These are phyloP conservation scores for Eucalyptus lansdowneana DNA, from an alignment of 345 rosid species.

Conservation along the genomic window DNA sequence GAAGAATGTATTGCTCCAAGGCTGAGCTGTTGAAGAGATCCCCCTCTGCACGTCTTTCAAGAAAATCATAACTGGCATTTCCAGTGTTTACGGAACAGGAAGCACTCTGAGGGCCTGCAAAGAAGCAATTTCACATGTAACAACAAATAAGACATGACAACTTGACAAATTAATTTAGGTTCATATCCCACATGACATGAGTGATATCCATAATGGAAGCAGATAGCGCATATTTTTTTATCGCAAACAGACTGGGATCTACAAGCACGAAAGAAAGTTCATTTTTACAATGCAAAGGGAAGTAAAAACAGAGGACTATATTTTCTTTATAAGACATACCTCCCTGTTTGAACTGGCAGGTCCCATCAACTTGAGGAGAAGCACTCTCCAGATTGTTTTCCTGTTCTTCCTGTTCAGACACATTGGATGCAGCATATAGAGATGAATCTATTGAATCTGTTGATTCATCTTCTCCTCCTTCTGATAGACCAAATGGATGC, in stretches of 20 bases:
- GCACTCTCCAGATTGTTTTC: slow-evolving; percentile 13
- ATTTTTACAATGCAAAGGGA: neutral
- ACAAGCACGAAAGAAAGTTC: neutral
- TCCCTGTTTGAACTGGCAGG: slow-evolving; percentile 11
- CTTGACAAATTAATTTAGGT: neutral
- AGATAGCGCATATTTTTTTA: neutral
- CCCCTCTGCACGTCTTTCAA: slow-evolving; percentile 4
- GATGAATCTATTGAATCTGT: slow-evolving; percentile 11
- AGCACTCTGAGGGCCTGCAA: slow-evolving; percentile 11
- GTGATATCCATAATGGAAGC: neutral
- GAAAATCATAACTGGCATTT: slow-evolving; percentile 5
- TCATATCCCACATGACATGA: neutral
- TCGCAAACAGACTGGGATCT: neutral
- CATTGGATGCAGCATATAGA: slow-evolving; percentile 12
- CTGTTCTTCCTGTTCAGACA: slow-evolving; percentile 38
- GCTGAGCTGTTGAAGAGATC: slow-evolving; percentile 57
- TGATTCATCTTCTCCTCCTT: slow-evolving; percentile 9
- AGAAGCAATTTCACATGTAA: neutral
- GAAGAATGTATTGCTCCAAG: slow-evolving; percentile 69
- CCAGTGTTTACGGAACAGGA: neutral
- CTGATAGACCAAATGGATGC: neutral
- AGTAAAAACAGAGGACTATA: neutral
- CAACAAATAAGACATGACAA: neutral
- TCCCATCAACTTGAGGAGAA: slow-evolving; percentile 9
- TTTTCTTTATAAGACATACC: slow-evolving; percentile 10